Percentiles rank a stretch among this genome's conserved stretches.
Evolutionary conservation across 495 filamentous ascomycete species (phyloP).

Genomic region (Bacidia gigantensis): DNA sequence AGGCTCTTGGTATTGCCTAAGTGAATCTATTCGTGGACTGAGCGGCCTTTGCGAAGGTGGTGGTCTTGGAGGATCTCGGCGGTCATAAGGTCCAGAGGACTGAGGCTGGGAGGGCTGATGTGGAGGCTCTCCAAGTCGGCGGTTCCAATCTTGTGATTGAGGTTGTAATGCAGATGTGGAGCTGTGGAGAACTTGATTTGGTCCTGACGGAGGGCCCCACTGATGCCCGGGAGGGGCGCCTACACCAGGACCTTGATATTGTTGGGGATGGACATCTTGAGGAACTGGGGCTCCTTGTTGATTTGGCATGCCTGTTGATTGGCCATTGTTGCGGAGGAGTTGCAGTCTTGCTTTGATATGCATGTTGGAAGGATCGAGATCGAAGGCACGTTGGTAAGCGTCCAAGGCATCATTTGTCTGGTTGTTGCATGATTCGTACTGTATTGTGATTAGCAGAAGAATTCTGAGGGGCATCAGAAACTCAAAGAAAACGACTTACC

Average conservation of each 20-base stretch:
- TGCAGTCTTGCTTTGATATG: slow-evolving; percentile 94
- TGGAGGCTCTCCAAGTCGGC: slow-evolving; percentile 59
- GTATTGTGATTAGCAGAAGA: slow-evolving; percentile 16
- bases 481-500: slow-evolving; percentile 43
- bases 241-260: slow-evolving; percentile 61
- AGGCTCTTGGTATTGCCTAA: slow-evolving; percentile 62
- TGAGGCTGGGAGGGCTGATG: slow-evolving; percentile 36
- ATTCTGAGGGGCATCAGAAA: slow-evolving; percentile 6
- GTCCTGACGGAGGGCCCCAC: slow-evolving; percentile 47
- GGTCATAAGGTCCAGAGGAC: slow-evolving; percentile 45
- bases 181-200: slow-evolving; percentile 47
- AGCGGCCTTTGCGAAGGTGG: slow-evolving; percentile 52
- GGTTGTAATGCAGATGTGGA: slow-evolving; percentile 51
- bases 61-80: slow-evolving; percentile 52
- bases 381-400: slow-evolving; percentile 86
- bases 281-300: slow-evolving; percentile 58
- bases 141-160: slow-evolving; percentile 59
- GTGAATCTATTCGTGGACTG: slow-evolving; percentile 54
- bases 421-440: slow-evolving; percentile 99
- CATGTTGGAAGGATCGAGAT: slow-evolving; percentile 82
- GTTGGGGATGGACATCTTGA: slow-evolving; percentile 76
- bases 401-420: slow-evolving; percentile 94
- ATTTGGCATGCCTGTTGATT: slow-evolving; percentile 52
- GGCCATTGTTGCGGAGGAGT: slow-evolving; percentile 64
- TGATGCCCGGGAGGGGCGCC: slow-evolving; percentile 67